These are phyloP conservation scores for Mimosa pudica DNA, from an alignment of 306 rosid genomes.

Conservation along the genomic window DNA sequence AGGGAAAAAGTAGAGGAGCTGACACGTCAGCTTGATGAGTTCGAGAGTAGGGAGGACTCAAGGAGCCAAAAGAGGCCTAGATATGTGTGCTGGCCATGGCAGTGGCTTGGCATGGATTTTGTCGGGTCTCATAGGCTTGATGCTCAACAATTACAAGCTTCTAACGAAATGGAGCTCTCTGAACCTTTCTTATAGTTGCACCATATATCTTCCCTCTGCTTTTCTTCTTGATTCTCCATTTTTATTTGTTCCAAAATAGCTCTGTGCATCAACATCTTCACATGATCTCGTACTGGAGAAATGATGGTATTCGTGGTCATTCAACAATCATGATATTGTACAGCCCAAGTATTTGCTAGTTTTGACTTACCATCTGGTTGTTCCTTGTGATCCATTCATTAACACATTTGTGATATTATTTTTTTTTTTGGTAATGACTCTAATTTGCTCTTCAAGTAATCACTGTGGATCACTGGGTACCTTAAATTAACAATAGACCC, in stretches of 20 bases:
- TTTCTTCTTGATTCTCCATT: conserved; percentile 46
- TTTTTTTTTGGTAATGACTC: too few species aligned
- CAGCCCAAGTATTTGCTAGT: conserved; percentile 14
- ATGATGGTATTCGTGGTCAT: conserved; percentile 13
- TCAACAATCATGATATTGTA: conserved; percentile 25
- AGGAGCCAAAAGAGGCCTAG: conserved; percentile 66
- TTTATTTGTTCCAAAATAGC: conserved; percentile 40
- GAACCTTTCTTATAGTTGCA: conserved; percentile 75
- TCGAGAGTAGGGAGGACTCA: conserved; percentile 72
- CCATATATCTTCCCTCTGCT: conserved; percentile 29
- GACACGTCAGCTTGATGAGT: conserved; percentile 82
- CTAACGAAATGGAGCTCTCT: conserved; percentile 97
- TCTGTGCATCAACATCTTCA: conserved; percentile 35
- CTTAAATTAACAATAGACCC: too few species aligned
- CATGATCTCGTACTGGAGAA: conserved; percentile 32
- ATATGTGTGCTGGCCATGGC: conserved; percentile 99
- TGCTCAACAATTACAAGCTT: conserved; percentile 44
- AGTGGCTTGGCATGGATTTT: conserved; percentile 92
- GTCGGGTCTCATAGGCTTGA: conserved; percentile 67
- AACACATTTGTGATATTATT: conserved; percentile 18
- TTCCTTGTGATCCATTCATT: conserved; percentile 13
- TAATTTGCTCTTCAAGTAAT: too few species aligned
- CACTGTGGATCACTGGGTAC: too few species aligned
- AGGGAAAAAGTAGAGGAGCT: conserved; percentile 91
- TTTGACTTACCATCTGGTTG: neutral